A percentile compares a stretch with the other conserved stretches of the same genome.
These are phyloP conservation scores for Leccinum glutinopallens DNA, from an alignment of 1,284 basidiomycete genomes.

Conservation along the genomic window DNA sequence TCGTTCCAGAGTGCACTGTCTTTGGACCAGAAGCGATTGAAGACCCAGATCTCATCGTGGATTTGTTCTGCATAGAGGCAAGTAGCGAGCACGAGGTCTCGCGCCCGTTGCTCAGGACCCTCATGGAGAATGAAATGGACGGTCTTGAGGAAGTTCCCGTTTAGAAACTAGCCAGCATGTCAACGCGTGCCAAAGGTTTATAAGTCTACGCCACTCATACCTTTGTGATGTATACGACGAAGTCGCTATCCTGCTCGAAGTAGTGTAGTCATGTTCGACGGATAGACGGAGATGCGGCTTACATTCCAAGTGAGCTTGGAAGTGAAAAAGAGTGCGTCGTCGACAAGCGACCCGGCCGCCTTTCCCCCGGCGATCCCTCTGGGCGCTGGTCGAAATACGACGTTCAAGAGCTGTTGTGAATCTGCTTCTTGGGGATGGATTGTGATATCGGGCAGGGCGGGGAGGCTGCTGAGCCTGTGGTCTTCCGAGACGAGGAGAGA, in stretches of 20 bases:
- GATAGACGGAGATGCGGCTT: conserved; percentile 22
- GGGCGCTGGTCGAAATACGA: conserved; percentile 51
- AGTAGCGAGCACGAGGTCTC: conserved; percentile 56
- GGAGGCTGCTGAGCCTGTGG: conserved; percentile 46
- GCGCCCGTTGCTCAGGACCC: conserved; percentile 53
- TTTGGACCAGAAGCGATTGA: conserved; percentile 69
- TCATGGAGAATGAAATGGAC: conserved; percentile 62
- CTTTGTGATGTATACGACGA: conserved; percentile 48
- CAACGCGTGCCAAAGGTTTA: neutral
- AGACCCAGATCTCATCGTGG: conserved; percentile 76
- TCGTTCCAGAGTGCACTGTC: conserved; percentile 63
- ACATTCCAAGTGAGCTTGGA: conserved; percentile 65
- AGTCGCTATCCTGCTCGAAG: conserved; percentile 44
- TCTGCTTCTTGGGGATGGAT: conserved; percentile 38
- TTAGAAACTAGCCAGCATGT: conserved; percentile 46
- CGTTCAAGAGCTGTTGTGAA: conserved; percentile 50
- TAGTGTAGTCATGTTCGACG: neutral
- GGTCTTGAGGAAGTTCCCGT: conserved; percentile 36
- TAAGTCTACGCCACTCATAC: conserved; percentile 22
- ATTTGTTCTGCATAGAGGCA: conserved; percentile 54
- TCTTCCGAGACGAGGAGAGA: conserved; percentile 59
- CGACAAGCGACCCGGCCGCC: conserved; percentile 53
- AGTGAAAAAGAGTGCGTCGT: conserved; percentile 54
- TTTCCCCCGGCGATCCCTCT: conserved; percentile 39
- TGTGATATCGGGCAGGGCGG: conserved; percentile 52